These are phyloP conservation scores for Schizopora paradoxa DNA, from an alignment of 1,284 basidiomycete genomes.

Conservation along the genomic window DNA sequence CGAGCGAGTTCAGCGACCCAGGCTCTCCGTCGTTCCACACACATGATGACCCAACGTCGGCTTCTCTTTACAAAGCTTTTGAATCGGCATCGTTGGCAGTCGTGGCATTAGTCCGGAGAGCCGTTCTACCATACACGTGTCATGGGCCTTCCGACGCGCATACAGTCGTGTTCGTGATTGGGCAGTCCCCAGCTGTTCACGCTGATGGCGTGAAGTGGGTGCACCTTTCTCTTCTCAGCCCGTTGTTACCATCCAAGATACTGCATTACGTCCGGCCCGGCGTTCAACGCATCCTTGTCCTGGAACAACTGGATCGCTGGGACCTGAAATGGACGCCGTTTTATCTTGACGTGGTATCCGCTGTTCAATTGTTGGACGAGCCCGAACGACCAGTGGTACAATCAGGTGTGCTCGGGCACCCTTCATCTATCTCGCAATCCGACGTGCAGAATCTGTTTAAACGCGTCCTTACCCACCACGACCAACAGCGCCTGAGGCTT, in stretches of 20 bases:
- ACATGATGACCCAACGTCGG: constrained; percentile 21
- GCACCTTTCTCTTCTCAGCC: constrained; percentile 69
- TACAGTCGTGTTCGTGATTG: constrained; percentile 70
- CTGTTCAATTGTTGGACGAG: constrained; percentile 59
- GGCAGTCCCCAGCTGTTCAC: constrained; percentile 42
- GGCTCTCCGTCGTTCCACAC: constrained; percentile 18
- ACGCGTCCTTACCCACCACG: constrained; percentile 30
- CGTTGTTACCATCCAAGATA: constrained; percentile 64
- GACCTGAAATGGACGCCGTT: constrained; percentile 85
- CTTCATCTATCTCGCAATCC: constrained; percentile 35
- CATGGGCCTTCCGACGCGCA: constrained; percentile 48
- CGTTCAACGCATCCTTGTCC: constrained; percentile 71
- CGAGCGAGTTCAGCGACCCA: constrained; percentile 6
- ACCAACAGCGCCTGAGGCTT: constrained; percentile 42
- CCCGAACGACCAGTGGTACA: constrained; percentile 49
- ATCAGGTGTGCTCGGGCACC: constrained; percentile 55
- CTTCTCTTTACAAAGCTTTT: constrained; percentile 46
- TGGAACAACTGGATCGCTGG: constrained; percentile 76
- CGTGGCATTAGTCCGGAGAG: constrained; percentile 54
- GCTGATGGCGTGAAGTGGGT: constrained; percentile 63
- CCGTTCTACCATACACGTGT: constrained; percentile 43
- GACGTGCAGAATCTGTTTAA: constrained; percentile 48
- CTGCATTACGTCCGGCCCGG: constrained; percentile 60
- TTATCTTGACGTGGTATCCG: constrained; percentile 77
- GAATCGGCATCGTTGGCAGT: constrained; percentile 61